Base-by-base conservation (phyloP, 2,329 filamentous ascomycete genomes). In the Neonectria faginata region DNA sequence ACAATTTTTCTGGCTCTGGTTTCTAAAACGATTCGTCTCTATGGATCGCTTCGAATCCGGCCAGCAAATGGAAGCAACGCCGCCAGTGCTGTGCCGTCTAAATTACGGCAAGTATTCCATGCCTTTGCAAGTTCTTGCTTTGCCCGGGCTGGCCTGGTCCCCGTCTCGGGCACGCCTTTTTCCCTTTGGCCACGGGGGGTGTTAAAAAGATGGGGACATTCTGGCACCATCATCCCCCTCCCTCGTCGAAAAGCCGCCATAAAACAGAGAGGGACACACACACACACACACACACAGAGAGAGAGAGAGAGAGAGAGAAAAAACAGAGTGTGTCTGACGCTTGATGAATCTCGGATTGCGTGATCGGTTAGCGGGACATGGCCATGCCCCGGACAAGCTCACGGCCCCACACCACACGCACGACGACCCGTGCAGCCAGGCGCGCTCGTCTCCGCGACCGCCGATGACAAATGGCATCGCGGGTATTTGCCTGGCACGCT, bases 331-430 rank as follows among this genome's bases (percentile, higher is more conserved):
- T 29, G 63, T 65, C 70, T 63, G 62, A 72, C 66, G 69, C 71
- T 73, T 74, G 71, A 69, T 70, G 70, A 73, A 74, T 74, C 69
- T 67, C 74, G 67, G 69, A 74, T 74, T 74, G 72, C 72, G 72
- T 74, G 72, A 74, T 74, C 72, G 72, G 73, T 74, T 74, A 73
- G 71, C 70, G 71, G 71, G 69, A 73, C 44, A 64, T 71, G 68
- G 68, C 67, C 71, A 73, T 67, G 71, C 71, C 71, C 71, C 71
- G 68, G 71, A 71, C 71, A 71, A 51, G 62, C 57, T 41, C 36
- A 61, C 71, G 71, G 71, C 62, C 71, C 70, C 68, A 71, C 57
- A 39, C 62, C 52, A 61, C 57, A 48, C 20, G 39, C 57, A 12
- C 36, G 31, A 41, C 42, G 25, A 25, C 52, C 31, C 41, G 20